Base-by-base conservation (phyloP, 1,284 basidiomycete species). In the Cryptococcus depauperatus region DNA sequence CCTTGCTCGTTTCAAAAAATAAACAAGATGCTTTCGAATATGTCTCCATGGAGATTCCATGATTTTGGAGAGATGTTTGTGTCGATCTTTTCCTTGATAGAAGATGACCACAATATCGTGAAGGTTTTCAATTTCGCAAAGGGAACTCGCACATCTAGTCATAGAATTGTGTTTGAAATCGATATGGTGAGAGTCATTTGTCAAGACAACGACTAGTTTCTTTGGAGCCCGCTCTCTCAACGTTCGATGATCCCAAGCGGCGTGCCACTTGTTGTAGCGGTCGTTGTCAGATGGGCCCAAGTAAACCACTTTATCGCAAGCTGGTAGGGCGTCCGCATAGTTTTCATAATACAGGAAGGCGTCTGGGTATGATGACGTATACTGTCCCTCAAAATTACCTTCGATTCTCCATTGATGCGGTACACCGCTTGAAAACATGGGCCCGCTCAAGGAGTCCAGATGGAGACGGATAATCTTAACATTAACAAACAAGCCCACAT, bases 191-290 rank as follows among this genome's bases (percentile, higher is more conserved):
- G 13, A 13, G 27, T 30, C 14, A 11, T n/a, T 25, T 19, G 19
- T 30, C n/a, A 41, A 28, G 16, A 41, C 27, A 10, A 41, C n/a
- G 14, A 41, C 39, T 14, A 41, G 27, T 16, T 41, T 41, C 18
- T 30, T 18, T n/a, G 39, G 39, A 14, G 39, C 25, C 11, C 22
- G n/a, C 9, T n/a, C 9, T 18, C 9, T 13, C n/a, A 27, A 22
- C 14, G 19, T 18, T 21, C 9, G 19, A 10, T 19, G 39, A 10
- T 22, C 39, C 39, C 39, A 41, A 9, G 10, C 13, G 16, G 26
- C 25, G 13, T 18, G 21, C 39, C 39, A 41, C 25, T 22, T 21
- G 8, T 28, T 28, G n/a, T 30, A 30, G 18, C 30, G 30, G 16
- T 26, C n/a, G 16, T 21, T 5, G 16, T 13, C 3, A 14, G 19